Evolutionary conservation across 2,329 filamentous ascomycete species (phyloP), one percentile per base, ranked within the genome.

Genomic region (Hypoxylon sp.): DNA sequence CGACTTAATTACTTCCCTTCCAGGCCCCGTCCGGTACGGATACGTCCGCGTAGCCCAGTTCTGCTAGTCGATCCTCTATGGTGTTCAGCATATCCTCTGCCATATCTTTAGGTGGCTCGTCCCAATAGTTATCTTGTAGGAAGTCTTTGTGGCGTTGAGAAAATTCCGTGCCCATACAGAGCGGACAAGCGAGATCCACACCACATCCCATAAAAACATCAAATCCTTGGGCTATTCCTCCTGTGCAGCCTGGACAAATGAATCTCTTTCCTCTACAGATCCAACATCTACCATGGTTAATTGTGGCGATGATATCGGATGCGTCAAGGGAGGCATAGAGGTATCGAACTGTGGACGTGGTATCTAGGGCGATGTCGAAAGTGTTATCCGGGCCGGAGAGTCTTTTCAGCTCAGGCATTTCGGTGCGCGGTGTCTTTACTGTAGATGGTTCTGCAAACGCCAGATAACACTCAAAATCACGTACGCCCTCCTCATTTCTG

Each of bases 201-300:
- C 55, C 49, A 46, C 61, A 63, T 28, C 53, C 10, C 61, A 55
- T 64, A 32, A 59, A 64, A 32, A 23, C 21, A 34, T 28, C 23
- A n/a, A 59, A 64, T 3, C 45, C 1, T 11, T 52, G 14, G 4
- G 38, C 11, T 6, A 14, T 38, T 43, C 48, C 55, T 53, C 53
- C 48, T 14, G 60, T 58, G 48, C 60, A 63, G 25, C 60, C 60
- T 32, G 60, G 60, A 28, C 60, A 63, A 46, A 59, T 41, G 21
- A 46, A 58, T 46, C 53, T 63, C 2, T 17, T 3, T 17, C 30
- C 46, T 3, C 25, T 1, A 48, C 53, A 63, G 48, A 59, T 30
- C 48, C 46, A 41, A 23, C 60, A 63, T 7, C 2, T 2, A 17
- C 53, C 60, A 13, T 48, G 10, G 2, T 63, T 48, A 2, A 58